Evolutionary conservation across 2,329 filamentous ascomycete species (phyloP).

Genomic region (Phialophora tarda): DNA sequence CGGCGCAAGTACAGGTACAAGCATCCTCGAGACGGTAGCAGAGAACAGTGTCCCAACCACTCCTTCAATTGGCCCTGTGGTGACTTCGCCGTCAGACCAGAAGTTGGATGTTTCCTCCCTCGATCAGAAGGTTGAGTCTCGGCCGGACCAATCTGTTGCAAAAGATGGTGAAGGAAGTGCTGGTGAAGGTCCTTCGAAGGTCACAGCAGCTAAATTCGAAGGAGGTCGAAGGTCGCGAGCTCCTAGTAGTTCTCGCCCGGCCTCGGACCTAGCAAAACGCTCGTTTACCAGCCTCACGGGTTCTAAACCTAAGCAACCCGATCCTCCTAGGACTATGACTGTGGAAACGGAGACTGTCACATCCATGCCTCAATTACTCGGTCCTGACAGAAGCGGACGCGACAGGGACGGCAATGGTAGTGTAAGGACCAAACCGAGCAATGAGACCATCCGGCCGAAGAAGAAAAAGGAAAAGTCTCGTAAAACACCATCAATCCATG

Average conservation of each 20-base stretch:
- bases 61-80: constrained; percentile 57
- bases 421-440: constrained; percentile 83
- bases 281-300: constrained; percentile 70
- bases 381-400: constrained; percentile 60
- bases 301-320: constrained; percentile 73
- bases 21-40: constrained; percentile 85
- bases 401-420: constrained; percentile 71
- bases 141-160: constrained; percentile 54
- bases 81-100: constrained; percentile 46
- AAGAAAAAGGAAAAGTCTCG: constrained; percentile 82
- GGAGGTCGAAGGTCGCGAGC: constrained; percentile 46
- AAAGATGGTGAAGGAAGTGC: constrained; percentile 49
- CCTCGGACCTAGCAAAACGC: constrained; percentile 65
- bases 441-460: constrained; percentile 93
- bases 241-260: constrained; percentile 50
- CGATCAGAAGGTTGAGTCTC: constrained; percentile 50
- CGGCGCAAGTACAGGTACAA: constrained; percentile 63
- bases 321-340: constrained; percentile 87
- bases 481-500: constrained; percentile 67
- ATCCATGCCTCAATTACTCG: constrained; percentile 81
- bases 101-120: constrained; percentile 45
- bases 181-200: constrained; percentile 51
- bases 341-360: constrained; percentile 96
- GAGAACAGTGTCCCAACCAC: constrained; percentile 81
- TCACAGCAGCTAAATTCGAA: constrained; percentile 49